Conservation (phyloP, 1,139 yeast genomes). For the Zygoascus sp. region DNA sequence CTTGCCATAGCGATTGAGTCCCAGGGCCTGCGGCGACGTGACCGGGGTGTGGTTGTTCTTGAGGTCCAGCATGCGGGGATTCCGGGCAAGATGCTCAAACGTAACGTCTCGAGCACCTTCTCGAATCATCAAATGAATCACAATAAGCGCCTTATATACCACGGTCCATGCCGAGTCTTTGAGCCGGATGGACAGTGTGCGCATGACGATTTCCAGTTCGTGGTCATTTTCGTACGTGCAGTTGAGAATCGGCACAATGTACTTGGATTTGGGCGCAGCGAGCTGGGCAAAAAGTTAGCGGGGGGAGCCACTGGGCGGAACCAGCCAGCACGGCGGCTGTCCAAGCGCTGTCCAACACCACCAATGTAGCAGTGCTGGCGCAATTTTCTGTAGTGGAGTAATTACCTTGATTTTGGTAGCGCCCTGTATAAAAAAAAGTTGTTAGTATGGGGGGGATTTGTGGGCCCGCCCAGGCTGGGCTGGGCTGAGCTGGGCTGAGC, state of each 20-base stretch:
- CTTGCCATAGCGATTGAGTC: conserved; percentile 62
- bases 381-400: too few species aligned
- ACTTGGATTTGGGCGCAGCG: conserved; percentile 98
- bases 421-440: conserved; percentile 44
- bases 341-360: too few species aligned
- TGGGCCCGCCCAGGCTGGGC: background rate
- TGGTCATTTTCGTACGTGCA: conserved; percentile 57
- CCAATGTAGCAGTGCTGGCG: too few species aligned
- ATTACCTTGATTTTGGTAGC: conserved; percentile 60
- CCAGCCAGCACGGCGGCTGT: too few species aligned
- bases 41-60: conserved; percentile 31
- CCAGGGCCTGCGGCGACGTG: conserved; percentile 51
- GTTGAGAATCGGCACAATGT: conserved; percentile 85
- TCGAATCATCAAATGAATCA: conserved; percentile 83
- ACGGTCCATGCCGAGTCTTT: conserved; percentile 81
- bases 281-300: too few species aligned
- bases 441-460: background rate
- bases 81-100: conserved; percentile 56
- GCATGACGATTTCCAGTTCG: conserved; percentile 66
- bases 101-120: conserved; percentile 80
- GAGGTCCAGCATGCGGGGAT: conserved; percentile 57
- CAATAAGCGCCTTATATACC: conserved; percentile 78
- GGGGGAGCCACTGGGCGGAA: too few species aligned
- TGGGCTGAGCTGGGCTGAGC: too few species aligned
- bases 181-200: conserved; percentile 54